Evolutionary conservation across 228 moss, liverwort and hornwort species (phyloP).

Genomic region (Sphagnum fallax): DNA sequence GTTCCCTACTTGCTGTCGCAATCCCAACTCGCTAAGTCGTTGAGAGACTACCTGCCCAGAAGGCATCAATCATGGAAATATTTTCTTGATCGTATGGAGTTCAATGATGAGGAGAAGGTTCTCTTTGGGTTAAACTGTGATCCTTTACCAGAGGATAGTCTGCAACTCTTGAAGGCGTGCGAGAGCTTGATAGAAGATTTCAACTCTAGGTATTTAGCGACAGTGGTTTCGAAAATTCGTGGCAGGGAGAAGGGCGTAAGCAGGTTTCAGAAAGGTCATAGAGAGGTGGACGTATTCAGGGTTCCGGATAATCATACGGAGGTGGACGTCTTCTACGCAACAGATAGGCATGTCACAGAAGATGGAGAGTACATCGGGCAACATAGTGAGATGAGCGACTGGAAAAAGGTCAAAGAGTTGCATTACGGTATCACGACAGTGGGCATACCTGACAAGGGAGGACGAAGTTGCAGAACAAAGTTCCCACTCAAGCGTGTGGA

Average conservation of each 20-base stretch:
- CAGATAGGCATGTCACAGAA: slow-evolving; percentile 20
- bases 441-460: slow-evolving; percentile 6
- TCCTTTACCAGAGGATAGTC: too few relatives aligned
- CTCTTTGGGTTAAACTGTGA: too few relatives aligned
- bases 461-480: neutral
- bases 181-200: neutral
- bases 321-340: slow-evolving; percentile 21
- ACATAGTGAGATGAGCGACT: neutral
- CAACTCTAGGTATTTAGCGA: neutral
- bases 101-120: too few relatives aligned
- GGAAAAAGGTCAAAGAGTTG: neutral
- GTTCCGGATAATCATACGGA: neutral
- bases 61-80: too few relatives aligned
- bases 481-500: slow-evolving; percentile 4
- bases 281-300: slow-evolving; percentile 4
- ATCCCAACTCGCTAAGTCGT: neutral
- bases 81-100: too few relatives aligned
- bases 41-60: neutral
- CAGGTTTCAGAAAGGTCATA: neutral
- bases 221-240: neutral
- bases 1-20: neutral
- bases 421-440: slow-evolving; percentile 7
- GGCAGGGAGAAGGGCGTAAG: rapidly evolving
- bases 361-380: slow-evolving; percentile 17
- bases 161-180: too few relatives aligned